Conservation (phyloP, 352 stramenopile species). For the Phytophthora tubulina region DNA sequence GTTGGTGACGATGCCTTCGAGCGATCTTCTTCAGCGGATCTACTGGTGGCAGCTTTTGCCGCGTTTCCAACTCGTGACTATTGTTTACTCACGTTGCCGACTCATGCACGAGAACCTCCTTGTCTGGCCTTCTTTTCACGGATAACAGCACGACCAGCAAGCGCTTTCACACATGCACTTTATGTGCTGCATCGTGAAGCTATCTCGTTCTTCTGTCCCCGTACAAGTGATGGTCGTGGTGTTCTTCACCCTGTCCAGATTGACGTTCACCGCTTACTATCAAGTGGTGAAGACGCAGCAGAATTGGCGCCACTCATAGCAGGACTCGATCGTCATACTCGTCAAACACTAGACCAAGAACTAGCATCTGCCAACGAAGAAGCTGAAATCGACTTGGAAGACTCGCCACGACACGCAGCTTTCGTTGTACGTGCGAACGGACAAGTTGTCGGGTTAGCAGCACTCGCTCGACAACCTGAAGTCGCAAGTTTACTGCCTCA, state of each 20-base stretch:
- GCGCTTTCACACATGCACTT: slow-evolving; percentile 65
- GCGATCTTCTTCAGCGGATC: slow-evolving; percentile 49
- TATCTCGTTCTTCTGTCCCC: slow-evolving; percentile 63
- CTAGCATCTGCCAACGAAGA: slow-evolving; percentile 55
- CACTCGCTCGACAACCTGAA: slow-evolving; percentile 58
- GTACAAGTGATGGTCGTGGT: slow-evolving; percentile 30
- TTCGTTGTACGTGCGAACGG: slow-evolving; percentile 70
- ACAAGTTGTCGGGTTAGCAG: slow-evolving; percentile 52
- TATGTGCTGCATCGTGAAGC: slow-evolving; percentile 68
- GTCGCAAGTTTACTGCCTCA: slow-evolving; percentile 62
- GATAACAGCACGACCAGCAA: slow-evolving; percentile 48
- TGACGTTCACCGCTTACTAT: slow-evolving; percentile 44
- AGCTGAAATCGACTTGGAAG: slow-evolving; percentile 67
- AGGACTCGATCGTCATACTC: slow-evolving; percentile 46
- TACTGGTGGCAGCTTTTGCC: slow-evolving; percentile 64
- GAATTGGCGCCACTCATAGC: slow-evolving; percentile 23
- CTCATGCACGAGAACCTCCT: slow-evolving; percentile 52
- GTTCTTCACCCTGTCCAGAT: slow-evolving; percentile 52
- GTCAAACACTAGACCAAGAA: slow-evolving; percentile 44
- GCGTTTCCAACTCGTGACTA: slow-evolving; percentile 64
- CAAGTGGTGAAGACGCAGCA: slow-evolving; percentile 20
- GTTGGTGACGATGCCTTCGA: slow-evolving; percentile 55
- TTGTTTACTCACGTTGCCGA: slow-evolving; percentile 66
- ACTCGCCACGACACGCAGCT: slow-evolving; percentile 69
- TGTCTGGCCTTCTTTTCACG: slow-evolving; percentile 62